Percentiles rank a stretch among this genome's conserved stretches.
Evolutionary conservation across 1,139 yeast genomes (phyloP).

Genomic region (Lodderomyces orthopsilosis): DNA sequence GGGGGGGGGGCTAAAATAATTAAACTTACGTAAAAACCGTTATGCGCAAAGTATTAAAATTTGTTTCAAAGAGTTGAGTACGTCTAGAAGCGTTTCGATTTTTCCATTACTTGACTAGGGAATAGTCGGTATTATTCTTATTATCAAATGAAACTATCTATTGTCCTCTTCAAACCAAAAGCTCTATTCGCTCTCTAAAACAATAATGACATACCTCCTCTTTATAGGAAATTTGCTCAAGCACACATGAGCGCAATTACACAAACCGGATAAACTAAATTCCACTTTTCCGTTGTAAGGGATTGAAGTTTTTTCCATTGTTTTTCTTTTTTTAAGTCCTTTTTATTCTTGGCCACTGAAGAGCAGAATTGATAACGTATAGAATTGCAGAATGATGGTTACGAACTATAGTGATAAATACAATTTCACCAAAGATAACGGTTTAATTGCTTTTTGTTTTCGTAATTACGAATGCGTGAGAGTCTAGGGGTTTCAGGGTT

Average conservation of each 20-base stretch:
- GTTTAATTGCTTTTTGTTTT: no score
- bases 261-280: not conserved
- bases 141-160: not conserved
- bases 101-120: not conserved
- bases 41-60: not conserved
- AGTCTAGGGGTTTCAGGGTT: no score
- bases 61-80: no score
- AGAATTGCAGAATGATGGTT: no score
- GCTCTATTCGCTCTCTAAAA: no score
- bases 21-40: not conserved
- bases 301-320: not conserved
- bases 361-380: no score
- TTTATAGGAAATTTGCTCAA: not conserved
- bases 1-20: no score
- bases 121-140: not conserved
- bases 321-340: not conserved
- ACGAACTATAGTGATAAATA: no score
- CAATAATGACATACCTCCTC: no score
- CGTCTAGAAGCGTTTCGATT: not conserved
- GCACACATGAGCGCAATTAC: slow-evolving; percentile 1
- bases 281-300: not conserved
- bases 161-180: no score
- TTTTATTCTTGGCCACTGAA: not conserved
- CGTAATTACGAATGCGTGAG: no score
- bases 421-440: no score